Base-by-base conservation (phyloP, 116 monocot genomes). In the Trichopus zeylanicus region DNA sequence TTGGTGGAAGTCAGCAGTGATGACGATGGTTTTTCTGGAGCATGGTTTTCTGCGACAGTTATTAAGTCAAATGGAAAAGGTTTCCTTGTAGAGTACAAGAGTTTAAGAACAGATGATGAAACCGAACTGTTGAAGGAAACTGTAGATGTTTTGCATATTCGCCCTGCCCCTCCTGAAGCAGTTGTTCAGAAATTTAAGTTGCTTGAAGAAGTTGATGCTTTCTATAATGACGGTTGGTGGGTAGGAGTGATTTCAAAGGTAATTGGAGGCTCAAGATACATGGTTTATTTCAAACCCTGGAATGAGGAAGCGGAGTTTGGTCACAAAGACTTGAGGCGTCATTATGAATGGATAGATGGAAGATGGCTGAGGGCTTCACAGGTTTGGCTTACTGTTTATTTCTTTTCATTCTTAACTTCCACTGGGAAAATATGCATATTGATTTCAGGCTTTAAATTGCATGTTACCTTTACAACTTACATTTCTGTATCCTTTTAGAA, bases 141-240 rank as follows among this genome's bases (percentile, higher is more conserved):
- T 23, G 73, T 87, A 16, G 83, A 86, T 58, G 30, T 48, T 33
- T 32, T 51, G 39, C 80, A 91, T 52, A 77, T 91, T 39, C 74
- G 91, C 29, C 87, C 87, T 5, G 15, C 32, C 53, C 82, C 91
- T 46, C 78, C 83, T 8, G 39, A 16, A 2, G 51, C 46, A 15
- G 35, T 34, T n/a, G 31, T 46, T 5, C 57, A 55, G 30, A 64
- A 57, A 10, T 83, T 92, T 35, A 80, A 68, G 30, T 52, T 68
- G 28, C 73, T 92, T 49, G 83, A 92, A 64, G 92, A 92, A 73
- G 83, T 92, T 31, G 92, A 92, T 61, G 87, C 69, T 10, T 73
- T 59, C 39, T 57, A 68, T 31, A 87, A 83, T 60, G 87, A 87
- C 57, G 92, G 83, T 0, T 92, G 92, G 87, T 86, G 91, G 92